Conservation (phyloP, 2,329 filamentous ascomycete species). For the Dactylellina drechsleri region DNA sequence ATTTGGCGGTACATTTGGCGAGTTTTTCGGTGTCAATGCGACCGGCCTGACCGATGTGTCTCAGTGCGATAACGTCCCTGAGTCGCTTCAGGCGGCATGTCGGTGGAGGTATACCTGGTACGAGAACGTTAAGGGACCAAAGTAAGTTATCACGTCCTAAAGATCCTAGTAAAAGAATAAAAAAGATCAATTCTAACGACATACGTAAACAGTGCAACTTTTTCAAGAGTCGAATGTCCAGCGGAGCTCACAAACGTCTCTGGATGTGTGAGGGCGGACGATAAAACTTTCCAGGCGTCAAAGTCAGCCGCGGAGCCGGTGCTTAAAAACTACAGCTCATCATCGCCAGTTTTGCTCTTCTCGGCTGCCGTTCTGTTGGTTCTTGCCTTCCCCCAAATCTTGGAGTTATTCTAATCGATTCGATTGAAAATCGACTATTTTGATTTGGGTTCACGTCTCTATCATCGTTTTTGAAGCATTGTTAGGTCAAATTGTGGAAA, state of each 20-base stretch:
- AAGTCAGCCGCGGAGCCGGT: slow-evolving; percentile 2
- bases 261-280: slow-evolving; percentile 37
- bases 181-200: no score
- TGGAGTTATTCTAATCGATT: slow-evolving; percentile 32
- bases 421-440: neutral
- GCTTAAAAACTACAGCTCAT: slow-evolving; percentile 3
- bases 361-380: slow-evolving; percentile 11
- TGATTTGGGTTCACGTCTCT: neutral
- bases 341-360: slow-evolving; percentile 33
- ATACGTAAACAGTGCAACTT: slow-evolving; percentile 31
- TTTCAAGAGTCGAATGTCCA: slow-evolving; percentile 41
- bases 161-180: no score
- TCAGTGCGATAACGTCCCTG: slow-evolving; percentile 38
- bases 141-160: slow-evolving; percentile 21
- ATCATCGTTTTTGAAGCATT: slow-evolving; percentile 6
- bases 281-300: slow-evolving; percentile 32
- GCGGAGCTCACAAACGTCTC: slow-evolving; percentile 39
- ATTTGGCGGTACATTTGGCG: slow-evolving; percentile 47
- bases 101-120: slow-evolving; percentile 52
- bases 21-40: slow-evolving; percentile 43
- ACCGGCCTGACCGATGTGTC: slow-evolving; percentile 42
- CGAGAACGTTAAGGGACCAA: slow-evolving; percentile 43
- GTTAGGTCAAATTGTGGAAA: slow-evolving; percentile 20
- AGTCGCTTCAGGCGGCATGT: slow-evolving; percentile 34
- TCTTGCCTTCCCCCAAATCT: slow-evolving; percentile 28